These are phyloP conservation scores for Calendula officinalis DNA, from an alignment of 129 eudicot genomes.

Conservation along the genomic window DNA sequence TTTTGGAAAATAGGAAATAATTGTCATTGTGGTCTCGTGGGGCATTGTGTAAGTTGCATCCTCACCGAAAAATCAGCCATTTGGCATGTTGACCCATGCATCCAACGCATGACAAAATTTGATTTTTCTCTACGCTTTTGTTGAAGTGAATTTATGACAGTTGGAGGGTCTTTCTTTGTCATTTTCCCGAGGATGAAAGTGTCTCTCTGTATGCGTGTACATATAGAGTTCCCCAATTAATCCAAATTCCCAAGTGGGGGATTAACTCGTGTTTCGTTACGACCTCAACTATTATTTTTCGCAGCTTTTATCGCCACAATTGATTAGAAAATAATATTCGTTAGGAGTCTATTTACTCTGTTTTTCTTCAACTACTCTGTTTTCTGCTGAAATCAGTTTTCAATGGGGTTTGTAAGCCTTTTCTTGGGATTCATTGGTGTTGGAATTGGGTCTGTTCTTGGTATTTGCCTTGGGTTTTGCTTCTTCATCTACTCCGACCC, in stretches of 20 bases:
- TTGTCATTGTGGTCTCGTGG: too few species aligned
- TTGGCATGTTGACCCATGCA: too few species aligned
- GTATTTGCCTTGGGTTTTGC: conserved; percentile 58
- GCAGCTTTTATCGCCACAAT: conserved; percentile 14
- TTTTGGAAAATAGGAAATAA: too few species aligned
- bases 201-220: not conserved
- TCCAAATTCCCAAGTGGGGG: conserved; percentile 1
- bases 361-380: conserved; percentile 5
- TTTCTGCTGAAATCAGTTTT: conserved; percentile 1
- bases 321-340: conserved; percentile 1
- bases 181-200: too few species aligned
- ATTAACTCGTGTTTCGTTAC: not conserved
- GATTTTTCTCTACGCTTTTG: conserved; percentile 4
- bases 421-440: conserved; percentile 55
- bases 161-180: not conserved
- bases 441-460: conserved; percentile 49
- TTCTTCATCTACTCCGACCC: conserved; percentile 60
- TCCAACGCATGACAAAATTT: not conserved
- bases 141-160: not conserved
- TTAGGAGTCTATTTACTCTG: conserved; percentile 10
- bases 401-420: conserved; percentile 53
- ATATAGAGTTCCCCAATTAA: conserved; percentile 1
- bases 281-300: too few species aligned
- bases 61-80: too few species aligned
- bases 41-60: too few species aligned